Evolutionary conservation across 108 stramenopile species (phyloP), one percentile per base, ranked within the genome.

Genomic region (Mediolabrus comicus): DNA sequence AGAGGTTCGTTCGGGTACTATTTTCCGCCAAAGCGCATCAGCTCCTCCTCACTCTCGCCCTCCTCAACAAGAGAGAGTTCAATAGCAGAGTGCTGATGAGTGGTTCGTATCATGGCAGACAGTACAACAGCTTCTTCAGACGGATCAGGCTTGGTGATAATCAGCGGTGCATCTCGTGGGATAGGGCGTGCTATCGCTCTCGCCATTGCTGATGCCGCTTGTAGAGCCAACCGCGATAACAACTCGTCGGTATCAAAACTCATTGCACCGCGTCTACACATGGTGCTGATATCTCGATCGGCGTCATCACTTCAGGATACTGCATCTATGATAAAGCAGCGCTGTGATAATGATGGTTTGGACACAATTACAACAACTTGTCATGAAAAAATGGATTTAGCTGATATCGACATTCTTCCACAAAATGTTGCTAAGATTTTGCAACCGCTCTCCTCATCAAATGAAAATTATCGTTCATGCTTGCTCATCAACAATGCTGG

Each of bases 401-500:
- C 77, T 3, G 82, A 89, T 52, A 58, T 92, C 30, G 84, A 89
- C 38, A 34, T 53, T 9, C 69, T 89, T 34, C 63, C 84, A 28
- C 55, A 68, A 12, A 73, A 83, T 32, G 41, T 87, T 6, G 68
- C 81, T 9, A 35, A 49, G 6, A 22, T 88, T 17, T 77, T 87
- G 22, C 38, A 74, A 16, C 54, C 68, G 1, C 35, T 64, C 25
- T 22, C 38, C 22, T 53, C 69, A 2, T 24, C 59, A 46, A 49
- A 55, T 53, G 67, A 57, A 25, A 30, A 41, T 16, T 85, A 71
- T 54, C 53, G 72, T 60, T 72, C 71, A 36, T 74, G 86, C 38
- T 58, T 88, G 41, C 68, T 93, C 14, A 69, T 93, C 71, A 90
- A 89, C 70, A 93, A 93, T 34, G 89, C 87, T 24, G 92, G 87